These are phyloP conservation scores for Monosporascus sp. DNA, from an alignment of 2,329 filamentous ascomycete genomes.

Conservation along the genomic window DNA sequence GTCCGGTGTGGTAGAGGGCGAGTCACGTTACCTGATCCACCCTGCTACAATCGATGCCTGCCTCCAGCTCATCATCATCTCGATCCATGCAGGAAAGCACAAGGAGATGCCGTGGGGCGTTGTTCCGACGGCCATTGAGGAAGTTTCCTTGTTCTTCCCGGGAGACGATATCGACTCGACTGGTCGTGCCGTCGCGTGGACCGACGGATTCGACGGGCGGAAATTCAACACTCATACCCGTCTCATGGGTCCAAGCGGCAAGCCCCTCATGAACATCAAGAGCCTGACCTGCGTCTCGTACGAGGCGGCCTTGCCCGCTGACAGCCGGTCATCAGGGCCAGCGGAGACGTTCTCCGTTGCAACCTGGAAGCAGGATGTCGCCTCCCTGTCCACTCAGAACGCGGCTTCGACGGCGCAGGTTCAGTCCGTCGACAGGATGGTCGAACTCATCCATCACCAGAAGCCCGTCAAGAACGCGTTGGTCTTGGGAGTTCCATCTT, in stretches of 20 bases:
- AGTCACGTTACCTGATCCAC: conserved; percentile 26
- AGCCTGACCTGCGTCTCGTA: conserved; percentile 15
- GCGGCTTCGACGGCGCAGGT: not conserved
- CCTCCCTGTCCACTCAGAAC: not conserved
- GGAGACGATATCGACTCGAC: conserved; percentile 1
- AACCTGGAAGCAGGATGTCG: conserved; percentile 11
- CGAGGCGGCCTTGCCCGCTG: conserved; percentile 17
- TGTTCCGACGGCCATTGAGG: conserved; percentile 8
- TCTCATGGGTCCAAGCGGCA: conserved; percentile 9
- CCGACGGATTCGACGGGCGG: conserved; percentile 9
- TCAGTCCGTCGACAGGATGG: not conserved
- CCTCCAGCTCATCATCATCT: conserved; percentile 15
- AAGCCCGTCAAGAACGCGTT: conserved; percentile 4
- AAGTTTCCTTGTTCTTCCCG: conserved; percentile 8
- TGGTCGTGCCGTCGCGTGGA: conserved; percentile 6
- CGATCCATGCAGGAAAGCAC: conserved; percentile 9
- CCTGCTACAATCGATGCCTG: conserved; percentile 26
- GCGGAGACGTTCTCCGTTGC: conserved; percentile 10
- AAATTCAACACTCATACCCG: conserved; percentile 12
- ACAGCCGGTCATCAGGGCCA: not conserved
- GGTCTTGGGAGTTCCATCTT: conserved; percentile 2
- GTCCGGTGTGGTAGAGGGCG: conserved; percentile 7
- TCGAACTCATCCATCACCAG: conserved; percentile 9
- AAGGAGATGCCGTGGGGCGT: conserved; percentile 14
- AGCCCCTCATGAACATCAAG: conserved; percentile 14